phyloP scores from a whole-genome alignment of 345 rosid species.

The Aurinia saxatilis region DNA sequence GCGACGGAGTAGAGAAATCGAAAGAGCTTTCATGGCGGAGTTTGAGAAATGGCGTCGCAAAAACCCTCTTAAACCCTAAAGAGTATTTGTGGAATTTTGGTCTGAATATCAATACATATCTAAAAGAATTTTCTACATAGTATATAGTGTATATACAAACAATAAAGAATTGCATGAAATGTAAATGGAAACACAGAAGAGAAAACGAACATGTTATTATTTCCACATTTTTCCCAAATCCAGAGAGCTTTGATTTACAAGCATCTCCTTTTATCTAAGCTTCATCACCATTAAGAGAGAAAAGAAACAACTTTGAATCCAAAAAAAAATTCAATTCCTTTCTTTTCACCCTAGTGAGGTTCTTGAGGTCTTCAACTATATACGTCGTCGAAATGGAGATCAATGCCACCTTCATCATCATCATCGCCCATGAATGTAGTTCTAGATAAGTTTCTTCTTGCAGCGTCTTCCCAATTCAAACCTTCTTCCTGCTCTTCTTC shows the following conservation, averaged over 20 bases:
- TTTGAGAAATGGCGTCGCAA: not conserved
- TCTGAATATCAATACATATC: too few relatives aligned
- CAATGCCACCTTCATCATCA: slow-evolving; percentile 46
- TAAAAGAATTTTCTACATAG: too few relatives aligned
- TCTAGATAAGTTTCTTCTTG: slow-evolving; percentile 32
- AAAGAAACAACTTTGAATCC: slow-evolving; percentile 19
- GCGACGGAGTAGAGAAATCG: slow-evolving; percentile 47
- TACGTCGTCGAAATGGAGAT: slow-evolving; percentile 78
- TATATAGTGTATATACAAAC: slow-evolving; percentile 1
- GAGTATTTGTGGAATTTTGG: too few relatives aligned
- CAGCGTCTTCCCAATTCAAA: slow-evolving; percentile 35
- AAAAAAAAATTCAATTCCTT: not conserved
- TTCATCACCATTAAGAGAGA: not conserved
- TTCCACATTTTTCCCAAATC: not conserved
- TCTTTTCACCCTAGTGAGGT: slow-evolving; percentile 11
- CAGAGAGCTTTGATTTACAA: not conserved
- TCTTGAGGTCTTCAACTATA: slow-evolving; percentile 53
- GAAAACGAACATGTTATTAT: slow-evolving; percentile 1
- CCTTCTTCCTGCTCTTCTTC: slow-evolving; percentile 36
- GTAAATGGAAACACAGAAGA: not conserved
- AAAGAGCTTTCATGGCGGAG: slow-evolving; percentile 49
- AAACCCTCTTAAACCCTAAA: too few relatives aligned
- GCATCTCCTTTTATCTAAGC: slow-evolving; percentile 7
- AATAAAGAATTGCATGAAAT: slow-evolving; percentile 26
- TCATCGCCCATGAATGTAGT: slow-evolving; percentile 32